phyloP scores from a whole-genome alignment of 2,329 filamentous ascomycete genomes.

The Apiospora malaysiana region DNA sequence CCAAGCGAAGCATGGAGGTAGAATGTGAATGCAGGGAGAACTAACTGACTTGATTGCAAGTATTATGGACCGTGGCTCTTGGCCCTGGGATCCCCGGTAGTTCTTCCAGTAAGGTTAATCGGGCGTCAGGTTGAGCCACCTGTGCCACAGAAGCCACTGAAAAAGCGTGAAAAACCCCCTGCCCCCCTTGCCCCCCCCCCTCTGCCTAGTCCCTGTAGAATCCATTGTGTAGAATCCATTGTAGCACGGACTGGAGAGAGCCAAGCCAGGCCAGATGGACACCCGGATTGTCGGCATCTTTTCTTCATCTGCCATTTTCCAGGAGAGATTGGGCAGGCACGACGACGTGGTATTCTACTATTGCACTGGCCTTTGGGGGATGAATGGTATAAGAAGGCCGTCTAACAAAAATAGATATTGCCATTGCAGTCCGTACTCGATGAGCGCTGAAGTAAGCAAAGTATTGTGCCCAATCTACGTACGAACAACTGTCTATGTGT shows the following conservation, averaged over 20 bases:
- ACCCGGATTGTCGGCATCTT: slow-evolving; percentile 12
- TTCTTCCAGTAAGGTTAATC: background rate
- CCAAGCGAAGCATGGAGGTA: background rate
- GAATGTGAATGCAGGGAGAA: slow-evolving; percentile 3
- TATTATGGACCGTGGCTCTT: background rate
- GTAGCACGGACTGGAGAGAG: background rate
- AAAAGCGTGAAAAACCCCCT: background rate
- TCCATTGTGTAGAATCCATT: background rate
- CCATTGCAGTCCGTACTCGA: background rate
- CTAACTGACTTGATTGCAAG: background rate
- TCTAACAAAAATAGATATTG: background rate
- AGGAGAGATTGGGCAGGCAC: background rate
- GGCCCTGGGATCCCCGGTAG: background rate
- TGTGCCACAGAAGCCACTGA: slow-evolving; percentile 7
- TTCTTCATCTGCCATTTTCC: background rate
- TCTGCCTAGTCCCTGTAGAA: no score
- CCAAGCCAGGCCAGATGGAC: slow-evolving; percentile 2
- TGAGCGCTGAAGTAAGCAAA: background rate
- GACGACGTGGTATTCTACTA: background rate
- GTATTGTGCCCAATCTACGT: background rate
- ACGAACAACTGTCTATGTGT: no score
- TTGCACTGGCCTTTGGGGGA: background rate
- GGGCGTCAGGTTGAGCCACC: slow-evolving; percentile 1
- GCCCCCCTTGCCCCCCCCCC: no score
- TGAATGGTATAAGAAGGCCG: background rate